Conservation (phyloP, 495 filamentous ascomycete species). For the Massariosphaeria phaeospora region DNA sequence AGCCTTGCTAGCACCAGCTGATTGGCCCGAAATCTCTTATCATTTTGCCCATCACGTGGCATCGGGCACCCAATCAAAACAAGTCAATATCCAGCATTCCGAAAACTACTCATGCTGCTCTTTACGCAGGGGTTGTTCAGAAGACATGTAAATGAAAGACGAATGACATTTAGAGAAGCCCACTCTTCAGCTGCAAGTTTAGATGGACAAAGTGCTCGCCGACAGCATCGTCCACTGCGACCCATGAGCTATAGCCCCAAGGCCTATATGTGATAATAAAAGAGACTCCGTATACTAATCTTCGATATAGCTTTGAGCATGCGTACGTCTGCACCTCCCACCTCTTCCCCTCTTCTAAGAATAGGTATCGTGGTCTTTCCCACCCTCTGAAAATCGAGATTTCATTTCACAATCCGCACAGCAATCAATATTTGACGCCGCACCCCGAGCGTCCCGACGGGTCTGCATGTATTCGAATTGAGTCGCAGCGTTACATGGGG, state of each 20-base stretch:
- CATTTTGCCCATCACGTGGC: conserved; percentile 10
- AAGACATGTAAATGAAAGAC: conserved; percentile 5
- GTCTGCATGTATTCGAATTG: conserved; percentile 24
- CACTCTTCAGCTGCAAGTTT: conserved; percentile 22
- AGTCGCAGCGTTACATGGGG: conserved; percentile 30
- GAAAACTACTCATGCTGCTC: background rate
- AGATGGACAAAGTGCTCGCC: conserved; percentile 8
- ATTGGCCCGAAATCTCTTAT: no score
- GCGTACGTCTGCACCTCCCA: background rate
- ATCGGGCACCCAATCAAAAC: background rate
- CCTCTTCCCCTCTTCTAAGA: conserved; percentile 11
- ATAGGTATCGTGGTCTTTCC: conserved; percentile 3
- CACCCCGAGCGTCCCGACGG: background rate
- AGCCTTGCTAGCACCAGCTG: no score
- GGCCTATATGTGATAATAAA: conserved; percentile 31
- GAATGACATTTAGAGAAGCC: conserved; percentile 2
- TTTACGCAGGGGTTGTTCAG: background rate
- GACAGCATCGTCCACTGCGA: conserved; percentile 7
- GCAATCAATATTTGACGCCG: conserved; percentile 22
- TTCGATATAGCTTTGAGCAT: background rate
- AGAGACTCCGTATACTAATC: background rate
- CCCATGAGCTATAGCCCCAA: conserved; percentile 17
- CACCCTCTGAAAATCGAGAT: conserved; percentile 6
- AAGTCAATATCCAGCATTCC: background rate
- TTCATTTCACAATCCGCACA: conserved; percentile 14